These are phyloP conservation scores for Candida pseudoglaebosa DNA, from an alignment of 805 yeast species.

Conservation along the genomic window DNA sequence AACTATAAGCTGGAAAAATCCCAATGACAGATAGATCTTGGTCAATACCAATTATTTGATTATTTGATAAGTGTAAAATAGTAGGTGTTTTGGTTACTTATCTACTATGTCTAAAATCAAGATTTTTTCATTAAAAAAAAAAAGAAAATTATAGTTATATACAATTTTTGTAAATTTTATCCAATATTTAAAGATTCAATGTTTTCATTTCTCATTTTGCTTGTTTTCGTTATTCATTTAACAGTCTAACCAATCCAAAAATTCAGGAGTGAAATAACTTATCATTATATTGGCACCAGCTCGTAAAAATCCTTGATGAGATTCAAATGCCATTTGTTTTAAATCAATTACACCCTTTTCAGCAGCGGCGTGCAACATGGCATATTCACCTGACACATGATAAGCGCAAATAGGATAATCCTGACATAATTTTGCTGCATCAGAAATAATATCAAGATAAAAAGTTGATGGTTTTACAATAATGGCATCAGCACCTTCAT, in stretches of 20 bases:
- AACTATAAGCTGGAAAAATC: too few species aligned
- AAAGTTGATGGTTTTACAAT: constrained; percentile 96
- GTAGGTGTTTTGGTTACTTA: too few species aligned
- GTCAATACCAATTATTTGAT: too few species aligned
- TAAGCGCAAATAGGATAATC: constrained; percentile 92
- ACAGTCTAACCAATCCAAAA: constrained; percentile 76
- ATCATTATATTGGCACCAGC: constrained; percentile 95
- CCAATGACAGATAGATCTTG: too few species aligned
- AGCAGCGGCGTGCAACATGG: constrained; percentile 98
- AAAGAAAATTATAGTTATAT: too few species aligned
- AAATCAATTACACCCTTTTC: constrained; percentile 90
- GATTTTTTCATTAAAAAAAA: too few species aligned
- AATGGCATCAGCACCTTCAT: constrained; percentile 93
- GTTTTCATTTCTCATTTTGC: too few species aligned
- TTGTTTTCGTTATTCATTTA: constrained; percentile 6
- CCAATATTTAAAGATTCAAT: too few species aligned
- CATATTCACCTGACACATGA: constrained; percentile 96
- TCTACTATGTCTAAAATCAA: too few species aligned
- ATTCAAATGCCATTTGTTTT: constrained; percentile 76
- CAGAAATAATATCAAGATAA: constrained; percentile 85
- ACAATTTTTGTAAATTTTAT: too few species aligned
- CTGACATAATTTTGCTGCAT: constrained; percentile 75
- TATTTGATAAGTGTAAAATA: too few species aligned
- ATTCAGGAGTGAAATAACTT: constrained; percentile 92
- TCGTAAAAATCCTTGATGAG: constrained; percentile 86